Evolutionary conservation across 192 early-diverging fungal genomes (phyloP).

Genomic region (Martensiomyces pterosporus): DNA sequence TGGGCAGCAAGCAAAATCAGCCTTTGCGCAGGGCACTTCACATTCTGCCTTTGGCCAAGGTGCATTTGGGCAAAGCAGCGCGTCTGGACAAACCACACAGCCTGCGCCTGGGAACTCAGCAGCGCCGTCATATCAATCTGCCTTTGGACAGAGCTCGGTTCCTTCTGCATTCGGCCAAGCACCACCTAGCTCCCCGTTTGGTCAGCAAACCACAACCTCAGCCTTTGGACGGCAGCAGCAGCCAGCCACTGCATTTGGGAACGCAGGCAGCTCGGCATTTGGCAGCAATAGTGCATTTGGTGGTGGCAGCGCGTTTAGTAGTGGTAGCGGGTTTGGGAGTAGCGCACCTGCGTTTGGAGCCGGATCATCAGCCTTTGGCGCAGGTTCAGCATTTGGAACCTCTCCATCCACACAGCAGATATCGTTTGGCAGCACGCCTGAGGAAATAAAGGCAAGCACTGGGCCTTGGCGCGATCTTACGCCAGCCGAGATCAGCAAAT

Average conservation of each 20-base stretch:
- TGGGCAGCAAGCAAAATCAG: conserved; percentile 2
- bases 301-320: conserved; percentile 4
- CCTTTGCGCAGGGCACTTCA: not conserved
- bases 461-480: conserved; percentile 22
- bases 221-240: not conserved
- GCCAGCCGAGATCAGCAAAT: conserved; percentile 20
- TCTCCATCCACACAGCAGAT: not conserved
- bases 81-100: too few species aligned
- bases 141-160: not conserved
- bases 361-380: too few species aligned
- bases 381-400: conserved; percentile 1
- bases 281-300: not conserved
- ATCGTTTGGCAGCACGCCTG: not conserved
- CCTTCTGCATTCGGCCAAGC: conserved; percentile 2
- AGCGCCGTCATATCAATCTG: not conserved
- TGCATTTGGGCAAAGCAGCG: too few species aligned
- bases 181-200: conserved; percentile 2
- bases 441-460: not conserved
- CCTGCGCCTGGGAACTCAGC: too few species aligned
- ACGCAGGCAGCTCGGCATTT: not conserved
- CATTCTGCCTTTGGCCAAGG: conserved; percentile 1
- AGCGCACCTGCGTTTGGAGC: too few species aligned
- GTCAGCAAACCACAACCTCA: not conserved
- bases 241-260: not conserved
- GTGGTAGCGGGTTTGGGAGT: too few species aligned